Evolutionary conservation across 768 basidiomycete genomes (phyloP).

Genomic region (Lactarius deliciosus): DNA sequence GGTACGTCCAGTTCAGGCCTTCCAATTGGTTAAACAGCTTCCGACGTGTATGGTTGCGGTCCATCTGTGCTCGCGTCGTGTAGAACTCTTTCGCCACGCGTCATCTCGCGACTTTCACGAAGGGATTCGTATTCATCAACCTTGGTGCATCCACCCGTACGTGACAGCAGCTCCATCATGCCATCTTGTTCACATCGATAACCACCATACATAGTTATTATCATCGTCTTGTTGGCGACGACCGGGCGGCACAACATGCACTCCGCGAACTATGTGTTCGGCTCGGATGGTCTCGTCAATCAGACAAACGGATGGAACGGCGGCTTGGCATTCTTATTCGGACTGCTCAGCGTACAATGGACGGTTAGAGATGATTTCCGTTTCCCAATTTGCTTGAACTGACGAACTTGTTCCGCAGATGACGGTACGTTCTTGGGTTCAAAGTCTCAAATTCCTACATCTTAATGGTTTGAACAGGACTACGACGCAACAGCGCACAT

Average conservation of each 20-base stretch:
- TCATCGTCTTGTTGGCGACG: constrained; percentile 77
- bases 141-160: constrained; percentile 70
- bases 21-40: not conserved
- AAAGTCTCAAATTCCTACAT: constrained; percentile 1
- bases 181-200: not conserved
- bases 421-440: constrained; percentile 45
- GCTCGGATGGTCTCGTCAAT: constrained; percentile 69
- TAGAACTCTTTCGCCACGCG: constrained; percentile 74
- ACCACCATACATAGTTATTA: constrained; percentile 57
- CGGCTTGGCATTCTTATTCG: constrained; percentile 82
- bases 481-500: constrained; percentile 83
- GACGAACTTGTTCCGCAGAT: constrained; percentile 41
- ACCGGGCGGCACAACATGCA: constrained; percentile 79
- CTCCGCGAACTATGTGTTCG: constrained; percentile 76
- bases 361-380: constrained; percentile 51
- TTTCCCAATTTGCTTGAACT: not conserved
- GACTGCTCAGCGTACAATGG: constrained; percentile 85
- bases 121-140: constrained; percentile 83
- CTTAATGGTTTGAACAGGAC: constrained; percentile 44
- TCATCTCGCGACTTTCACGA: constrained; percentile 70
- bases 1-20: constrained; percentile 38
- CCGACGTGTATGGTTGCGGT: not conserved
- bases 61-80: not conserved
- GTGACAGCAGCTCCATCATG: constrained; percentile 29
- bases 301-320: constrained; percentile 77